phyloP scores from a whole-genome alignment of 2,329 filamentous ascomycete genomes.

The Pleomassaria siparia region DNA sequence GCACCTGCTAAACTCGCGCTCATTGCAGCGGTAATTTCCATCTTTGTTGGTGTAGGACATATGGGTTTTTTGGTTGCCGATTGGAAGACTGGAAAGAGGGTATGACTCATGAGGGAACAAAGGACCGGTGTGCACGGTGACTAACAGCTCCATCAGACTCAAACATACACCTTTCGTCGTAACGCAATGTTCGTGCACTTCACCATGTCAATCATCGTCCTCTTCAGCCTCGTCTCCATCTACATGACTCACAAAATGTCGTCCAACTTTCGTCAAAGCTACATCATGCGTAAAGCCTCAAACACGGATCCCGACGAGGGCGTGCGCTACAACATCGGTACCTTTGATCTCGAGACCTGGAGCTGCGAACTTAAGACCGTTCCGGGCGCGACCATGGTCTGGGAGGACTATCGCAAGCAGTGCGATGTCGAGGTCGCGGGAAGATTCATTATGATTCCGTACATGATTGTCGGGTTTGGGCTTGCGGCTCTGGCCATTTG shows the following conservation, averaged over 20 bases:
- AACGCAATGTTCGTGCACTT: constrained; percentile 38
- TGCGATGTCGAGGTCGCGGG: constrained; percentile 33
- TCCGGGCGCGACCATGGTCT: constrained; percentile 24
- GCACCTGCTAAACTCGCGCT: constrained; percentile 33
- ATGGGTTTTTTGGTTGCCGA: constrained; percentile 25
- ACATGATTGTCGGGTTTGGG: constrained; percentile 23
- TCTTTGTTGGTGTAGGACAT: constrained; percentile 24
- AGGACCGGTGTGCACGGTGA: too few species aligned
- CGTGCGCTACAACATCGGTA: constrained; percentile 34
- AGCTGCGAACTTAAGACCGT: constrained; percentile 31
- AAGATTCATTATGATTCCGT: constrained; percentile 31
- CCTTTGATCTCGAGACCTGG: constrained; percentile 41
- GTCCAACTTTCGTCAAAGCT: constrained; percentile 28
- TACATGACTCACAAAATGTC: constrained; percentile 32
- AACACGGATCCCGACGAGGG: constrained; percentile 12
- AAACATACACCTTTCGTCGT: constrained; percentile 35
- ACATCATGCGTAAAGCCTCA: constrained; percentile 24
- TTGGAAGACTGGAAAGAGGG: constrained; percentile 27
- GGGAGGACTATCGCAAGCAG: constrained; percentile 30
- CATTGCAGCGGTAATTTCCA: constrained; percentile 23
- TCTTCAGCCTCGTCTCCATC: constrained; percentile 34
- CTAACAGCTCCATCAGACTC: constrained; percentile 19
- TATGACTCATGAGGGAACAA: too few species aligned
- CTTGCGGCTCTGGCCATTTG: constrained; percentile 24
- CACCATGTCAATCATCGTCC: constrained; percentile 30